A percentile compares a stretch with the other conserved stretches of the same genome.
Evolutionary conservation across 2,329 filamentous ascomycete species (phyloP).

Genomic region (Xylaria sp.): DNA sequence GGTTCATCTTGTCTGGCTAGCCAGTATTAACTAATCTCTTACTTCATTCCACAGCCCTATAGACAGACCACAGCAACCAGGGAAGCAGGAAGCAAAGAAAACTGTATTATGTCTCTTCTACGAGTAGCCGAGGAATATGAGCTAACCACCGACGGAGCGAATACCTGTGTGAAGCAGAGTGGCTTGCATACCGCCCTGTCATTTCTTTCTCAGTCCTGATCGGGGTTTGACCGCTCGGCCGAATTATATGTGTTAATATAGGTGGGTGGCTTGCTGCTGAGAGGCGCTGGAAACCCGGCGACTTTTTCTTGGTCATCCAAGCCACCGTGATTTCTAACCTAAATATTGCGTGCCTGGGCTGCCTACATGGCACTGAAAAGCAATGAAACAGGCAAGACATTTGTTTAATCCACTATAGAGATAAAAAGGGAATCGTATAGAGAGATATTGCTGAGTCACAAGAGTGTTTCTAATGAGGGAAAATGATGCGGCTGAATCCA

Average conservation of each 20-base stretch:
- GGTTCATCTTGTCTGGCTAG: neutral
- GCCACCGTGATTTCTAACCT: conserved; percentile 22
- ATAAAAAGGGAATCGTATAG: neutral
- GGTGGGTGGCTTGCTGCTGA: conserved; percentile 34
- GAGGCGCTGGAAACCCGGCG: conserved; percentile 15
- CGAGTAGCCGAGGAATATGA: conserved; percentile 15
- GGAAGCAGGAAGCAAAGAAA: neutral
- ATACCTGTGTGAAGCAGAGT: conserved; percentile 21
- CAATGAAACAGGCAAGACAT: conserved; percentile 5
- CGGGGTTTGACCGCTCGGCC: conserved; percentile 22
- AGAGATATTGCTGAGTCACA: neutral
- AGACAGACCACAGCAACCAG: neutral
- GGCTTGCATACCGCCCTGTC: conserved; percentile 36
- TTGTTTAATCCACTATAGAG: conserved; percentile 10
- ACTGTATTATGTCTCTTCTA: conserved; percentile 12
- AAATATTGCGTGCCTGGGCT: conserved; percentile 5
- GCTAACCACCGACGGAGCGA: conserved; percentile 13
- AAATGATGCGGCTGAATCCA: conserved; percentile 3
- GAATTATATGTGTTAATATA: conserved; percentile 13
- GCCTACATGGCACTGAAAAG: conserved; percentile 11
- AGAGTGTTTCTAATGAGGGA: neutral
- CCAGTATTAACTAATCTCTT: neutral
- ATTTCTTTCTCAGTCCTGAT: conserved; percentile 16
- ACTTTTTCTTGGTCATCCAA: conserved; percentile 23
- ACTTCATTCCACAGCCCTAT: neutral